Evolutionary conservation across 1,284 basidiomycete genomes (phyloP), one percentile per base, ranked within the genome.

Genomic region (Apiotrichum akiyoshidainum): DNA sequence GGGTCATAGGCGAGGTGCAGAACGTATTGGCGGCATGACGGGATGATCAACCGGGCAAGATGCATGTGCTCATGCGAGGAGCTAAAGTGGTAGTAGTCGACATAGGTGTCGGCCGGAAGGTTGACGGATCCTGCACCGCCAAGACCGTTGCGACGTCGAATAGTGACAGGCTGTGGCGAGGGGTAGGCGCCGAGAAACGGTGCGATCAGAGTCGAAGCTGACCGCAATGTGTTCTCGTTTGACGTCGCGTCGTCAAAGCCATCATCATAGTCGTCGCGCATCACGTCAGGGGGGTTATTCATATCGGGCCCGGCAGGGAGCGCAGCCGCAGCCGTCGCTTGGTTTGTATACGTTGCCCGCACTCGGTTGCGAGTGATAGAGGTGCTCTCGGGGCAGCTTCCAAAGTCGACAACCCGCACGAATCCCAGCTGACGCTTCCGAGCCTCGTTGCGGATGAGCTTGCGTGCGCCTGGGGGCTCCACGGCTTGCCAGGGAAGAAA

Each of bases 221-320:
- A 12, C 5, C 48, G n/a, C n/a, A 50, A 21, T 1, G 12, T 50
- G 22, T 40, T 26, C 35, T 50, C 48, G 21, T 26, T 11, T 4
- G 48, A 21, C 13, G 48, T 50, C 19, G 48, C 48, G 35, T 50
- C 48, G 34, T 50, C 48, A 16, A 50, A 50, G 5, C 48, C 48
- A 13, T 50, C 48, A 12, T 39, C 35, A 13, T 50, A 50, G 21
- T 39, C 34, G 3, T 39, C 35, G 21, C 39, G 48, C 35, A 21
- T 16, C 10, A 50, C 35, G 26, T 31, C 26, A 7, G 26, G 26
- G 26, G 26, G 26, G 7, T 7, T 7, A n/a, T 50, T 39, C 11
- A 50, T 21, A 5, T 39, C 35, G n/a, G 3, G 3, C 4, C 26
- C 26, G 26, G 3, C 7, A 7, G 7, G 26, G 26, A 31, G 26